These are phyloP conservation scores for Mortierella sp. DNA, from an alignment of 371 early-diverging fungal species.

Conservation along the genomic window DNA sequence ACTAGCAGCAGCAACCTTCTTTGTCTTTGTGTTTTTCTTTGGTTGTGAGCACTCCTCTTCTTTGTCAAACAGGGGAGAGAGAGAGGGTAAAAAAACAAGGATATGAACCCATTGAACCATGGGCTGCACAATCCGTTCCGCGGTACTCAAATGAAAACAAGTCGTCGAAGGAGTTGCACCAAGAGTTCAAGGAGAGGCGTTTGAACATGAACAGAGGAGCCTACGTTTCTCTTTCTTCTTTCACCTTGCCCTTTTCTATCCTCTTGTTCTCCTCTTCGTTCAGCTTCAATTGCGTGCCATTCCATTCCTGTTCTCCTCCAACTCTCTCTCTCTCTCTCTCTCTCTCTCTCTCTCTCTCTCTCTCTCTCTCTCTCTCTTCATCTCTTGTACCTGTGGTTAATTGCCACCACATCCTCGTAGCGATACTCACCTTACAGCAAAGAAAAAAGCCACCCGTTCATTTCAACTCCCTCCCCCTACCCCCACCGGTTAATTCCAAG, in stretches of 20 bases:
- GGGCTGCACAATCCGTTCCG: not conserved
- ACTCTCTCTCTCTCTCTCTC: not conserved
- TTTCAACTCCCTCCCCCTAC: not conserved
- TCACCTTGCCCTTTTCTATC: not conserved
- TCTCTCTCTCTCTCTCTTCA: not conserved
- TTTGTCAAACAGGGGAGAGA: slow-evolving; percentile 8
- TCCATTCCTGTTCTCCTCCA: not conserved
- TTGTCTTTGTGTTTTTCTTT: not conserved
- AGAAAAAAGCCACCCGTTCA: not conserved
- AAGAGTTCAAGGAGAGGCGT: slow-evolving; percentile 7
- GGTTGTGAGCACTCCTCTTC: not conserved
- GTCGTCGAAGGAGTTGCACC: not conserved
- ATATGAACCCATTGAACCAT: not conserved
- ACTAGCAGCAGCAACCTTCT: no score
- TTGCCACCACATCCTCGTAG: not conserved
- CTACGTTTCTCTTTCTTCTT: not conserved
- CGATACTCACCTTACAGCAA: no score
- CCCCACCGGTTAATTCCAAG: no score
- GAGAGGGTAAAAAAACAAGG: not conserved
- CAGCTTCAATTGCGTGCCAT: not conserved
- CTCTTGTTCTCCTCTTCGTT: not conserved
- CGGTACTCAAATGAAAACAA: not conserved
- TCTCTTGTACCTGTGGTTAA: not conserved
- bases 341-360: not conserved
- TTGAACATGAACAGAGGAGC: not conserved